Percentiles rank a stretch among this genome's conserved stretches.
Conservation (phyloP, 2,329 filamentous ascomycete species). For the Hymenoscyphus fraxineus region DNA sequence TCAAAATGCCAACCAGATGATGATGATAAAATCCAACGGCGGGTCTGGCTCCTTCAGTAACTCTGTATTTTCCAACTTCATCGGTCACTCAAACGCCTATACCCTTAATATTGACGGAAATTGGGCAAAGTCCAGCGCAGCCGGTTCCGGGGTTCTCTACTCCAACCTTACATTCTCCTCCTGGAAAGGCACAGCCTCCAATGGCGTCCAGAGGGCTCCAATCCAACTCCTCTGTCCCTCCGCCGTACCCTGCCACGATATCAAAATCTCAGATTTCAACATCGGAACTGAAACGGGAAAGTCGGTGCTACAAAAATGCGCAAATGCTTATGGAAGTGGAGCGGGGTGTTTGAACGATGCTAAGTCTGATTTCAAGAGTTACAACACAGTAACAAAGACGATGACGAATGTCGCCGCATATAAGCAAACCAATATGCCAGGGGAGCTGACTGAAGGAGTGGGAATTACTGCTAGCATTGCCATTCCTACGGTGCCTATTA, state of each 20-base stretch:
- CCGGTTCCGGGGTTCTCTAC: constrained; percentile 50
- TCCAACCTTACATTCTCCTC: constrained; percentile 49
- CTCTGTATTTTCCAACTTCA: constrained; percentile 53
- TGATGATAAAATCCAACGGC: constrained; percentile 59
- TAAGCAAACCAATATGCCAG: constrained; percentile 13
- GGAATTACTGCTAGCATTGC: constrained; percentile 15
- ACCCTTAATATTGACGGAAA: constrained; percentile 52
- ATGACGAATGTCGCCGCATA: constrained; percentile 13
- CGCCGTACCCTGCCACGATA: constrained; percentile 48
- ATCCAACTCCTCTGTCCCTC: constrained; percentile 51
- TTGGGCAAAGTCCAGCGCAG: constrained; percentile 44
- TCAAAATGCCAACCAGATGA: constrained; percentile 56
- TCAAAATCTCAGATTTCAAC: constrained; percentile 47
- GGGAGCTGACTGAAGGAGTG: constrained; percentile 13
- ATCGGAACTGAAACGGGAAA: constrained; percentile 50
- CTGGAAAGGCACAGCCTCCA: constrained; percentile 52
- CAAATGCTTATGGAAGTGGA: constrained; percentile 47
- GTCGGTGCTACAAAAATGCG: constrained; percentile 43
- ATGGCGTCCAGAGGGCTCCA: constrained; percentile 43
- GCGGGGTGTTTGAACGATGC: constrained; percentile 39
- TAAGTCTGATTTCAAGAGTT: constrained; percentile 13
- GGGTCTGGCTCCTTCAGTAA: constrained; percentile 50
- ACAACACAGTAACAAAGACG: constrained; percentile 16
- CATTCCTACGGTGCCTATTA: constrained; percentile 22
- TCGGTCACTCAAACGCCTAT: constrained; percentile 57